A percentile compares a stretch with the other conserved stretches of the same genome.
Conservation (phyloP, 345 rosid genomes). For the Eucalyptus pauciflora region DNA sequence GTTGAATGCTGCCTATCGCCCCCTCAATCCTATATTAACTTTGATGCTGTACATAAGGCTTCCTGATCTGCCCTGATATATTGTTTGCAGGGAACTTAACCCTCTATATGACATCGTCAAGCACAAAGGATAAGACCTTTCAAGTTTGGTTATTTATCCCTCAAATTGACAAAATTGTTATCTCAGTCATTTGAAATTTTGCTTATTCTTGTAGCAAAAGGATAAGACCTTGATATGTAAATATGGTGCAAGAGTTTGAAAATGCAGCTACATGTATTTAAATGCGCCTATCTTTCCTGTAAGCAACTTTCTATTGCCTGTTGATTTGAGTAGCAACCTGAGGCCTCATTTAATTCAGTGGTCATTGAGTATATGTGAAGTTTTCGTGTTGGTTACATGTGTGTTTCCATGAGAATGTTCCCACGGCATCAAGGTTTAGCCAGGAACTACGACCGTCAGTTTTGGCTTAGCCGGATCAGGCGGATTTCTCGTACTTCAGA, state of each 20-base stretch:
- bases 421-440: background rate
- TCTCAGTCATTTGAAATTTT: background rate
- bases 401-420: background rate
- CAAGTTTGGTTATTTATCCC: background rate
- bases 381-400: background rate
- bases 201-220: background rate
- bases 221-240: background rate
- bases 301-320: background rate
- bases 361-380: background rate
- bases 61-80: no score
- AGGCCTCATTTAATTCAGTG: background rate
- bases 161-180: background rate
- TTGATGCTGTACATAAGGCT: no score
- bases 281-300: background rate
- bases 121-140: conserved; percentile 19
- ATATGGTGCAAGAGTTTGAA: background rate
- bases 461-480: background rate
- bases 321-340: background rate
- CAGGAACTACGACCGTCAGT: background rate
- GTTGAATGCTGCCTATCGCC: background rate
- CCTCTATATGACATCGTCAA: no score
- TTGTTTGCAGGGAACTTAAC: no score
- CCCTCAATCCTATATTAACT: background rate
- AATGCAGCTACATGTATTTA: background rate
- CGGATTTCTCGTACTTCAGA: background rate